These are phyloP conservation scores for Linnemannia zychae DNA, from an alignment of 192 early-diverging fungal genomes.

Conservation along the genomic window DNA sequence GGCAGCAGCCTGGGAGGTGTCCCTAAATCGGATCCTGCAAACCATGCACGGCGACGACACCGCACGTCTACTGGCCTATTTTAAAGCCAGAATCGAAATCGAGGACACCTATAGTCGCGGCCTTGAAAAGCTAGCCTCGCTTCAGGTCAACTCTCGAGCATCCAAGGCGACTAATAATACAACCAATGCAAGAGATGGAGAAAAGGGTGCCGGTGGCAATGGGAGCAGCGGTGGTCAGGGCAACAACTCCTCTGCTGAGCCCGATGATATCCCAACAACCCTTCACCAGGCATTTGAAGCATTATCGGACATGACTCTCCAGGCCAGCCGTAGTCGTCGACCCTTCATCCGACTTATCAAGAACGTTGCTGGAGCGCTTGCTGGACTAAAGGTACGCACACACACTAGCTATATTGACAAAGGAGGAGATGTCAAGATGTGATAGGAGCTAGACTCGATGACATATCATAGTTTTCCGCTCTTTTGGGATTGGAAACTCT, in stretches of 20 bases:
- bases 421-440: neutral
- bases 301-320: slow-evolving; percentile 22
- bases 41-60: slow-evolving; percentile 55
- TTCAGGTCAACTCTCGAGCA: slow-evolving; percentile 7
- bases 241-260: slow-evolving; percentile 17
- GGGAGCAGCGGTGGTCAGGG: slow-evolving; percentile 2
- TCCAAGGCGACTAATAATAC: slow-evolving; percentile 17
- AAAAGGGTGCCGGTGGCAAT: neutral
- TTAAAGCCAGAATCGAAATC: slow-evolving; percentile 45
- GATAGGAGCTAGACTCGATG: neutral
- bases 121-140: slow-evolving; percentile 34
- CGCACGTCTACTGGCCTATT: slow-evolving; percentile 38
- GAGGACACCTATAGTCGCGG: slow-evolving; percentile 42
- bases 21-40: slow-evolving; percentile 51
- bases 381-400: slow-evolving; percentile 31
- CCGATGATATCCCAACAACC: slow-evolving; percentile 54
- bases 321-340: slow-evolving; percentile 16
- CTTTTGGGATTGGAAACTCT: neutral
- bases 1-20: slow-evolving; percentile 36
- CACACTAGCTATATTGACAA: neutral
- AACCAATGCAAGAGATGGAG: neutral
- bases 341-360: slow-evolving; percentile 32
- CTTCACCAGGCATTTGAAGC: slow-evolving; percentile 42
- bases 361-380: slow-evolving; percentile 22
- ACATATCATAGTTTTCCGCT: neutral